phyloP scores from a whole-genome alignment of 192 early-diverging fungal species.

The Thamnidium elegans region DNA sequence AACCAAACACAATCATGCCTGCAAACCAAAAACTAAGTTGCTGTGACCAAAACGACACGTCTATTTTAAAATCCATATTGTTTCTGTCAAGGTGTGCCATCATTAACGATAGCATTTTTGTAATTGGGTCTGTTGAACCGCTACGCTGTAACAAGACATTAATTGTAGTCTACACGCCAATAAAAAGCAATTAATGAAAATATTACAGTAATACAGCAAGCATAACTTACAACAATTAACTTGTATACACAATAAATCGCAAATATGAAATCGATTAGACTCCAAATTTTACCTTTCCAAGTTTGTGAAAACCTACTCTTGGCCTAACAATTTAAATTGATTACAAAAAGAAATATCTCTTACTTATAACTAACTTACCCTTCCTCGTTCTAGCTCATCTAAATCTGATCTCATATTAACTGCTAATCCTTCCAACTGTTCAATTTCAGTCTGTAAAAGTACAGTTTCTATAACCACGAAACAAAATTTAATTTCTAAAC shows the following conservation, averaged over 20 bases:
- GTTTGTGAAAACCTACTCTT: conserved; percentile 20
- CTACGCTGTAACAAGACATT: conserved; percentile 76
- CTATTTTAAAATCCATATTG: conserved; percentile 54
- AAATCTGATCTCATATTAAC: conserved; percentile 26
- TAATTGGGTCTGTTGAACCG: conserved; percentile 81
- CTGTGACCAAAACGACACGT: conserved; percentile 83
- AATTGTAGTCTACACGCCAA: conserved; percentile 63
- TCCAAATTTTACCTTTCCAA: conserved; percentile 67
- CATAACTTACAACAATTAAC: conserved; percentile 60
- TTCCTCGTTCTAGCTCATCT: conserved; percentile 23
- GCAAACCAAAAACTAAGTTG: conserved; percentile 92
- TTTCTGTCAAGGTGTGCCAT: conserved; percentile 51
- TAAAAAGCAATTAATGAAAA: too few species aligned
- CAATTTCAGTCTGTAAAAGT: conserved; percentile 21
- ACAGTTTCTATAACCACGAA: conserved; percentile 14
- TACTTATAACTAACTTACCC: neutral
- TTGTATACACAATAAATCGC: conserved; percentile 90
- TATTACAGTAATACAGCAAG: neutral
- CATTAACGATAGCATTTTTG: conserved; percentile 69
- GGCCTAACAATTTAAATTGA: neutral
- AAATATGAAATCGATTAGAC: conserved; percentile 82
- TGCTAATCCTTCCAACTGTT: conserved; percentile 13
- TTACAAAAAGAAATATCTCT: neutral
- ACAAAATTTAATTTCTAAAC: neutral
- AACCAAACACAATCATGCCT: conserved; percentile 83